Evolutionary conservation across 805 yeast species (phyloP), one percentile per base, ranked within the genome.

Genomic region (Lipomyces sp.): DNA sequence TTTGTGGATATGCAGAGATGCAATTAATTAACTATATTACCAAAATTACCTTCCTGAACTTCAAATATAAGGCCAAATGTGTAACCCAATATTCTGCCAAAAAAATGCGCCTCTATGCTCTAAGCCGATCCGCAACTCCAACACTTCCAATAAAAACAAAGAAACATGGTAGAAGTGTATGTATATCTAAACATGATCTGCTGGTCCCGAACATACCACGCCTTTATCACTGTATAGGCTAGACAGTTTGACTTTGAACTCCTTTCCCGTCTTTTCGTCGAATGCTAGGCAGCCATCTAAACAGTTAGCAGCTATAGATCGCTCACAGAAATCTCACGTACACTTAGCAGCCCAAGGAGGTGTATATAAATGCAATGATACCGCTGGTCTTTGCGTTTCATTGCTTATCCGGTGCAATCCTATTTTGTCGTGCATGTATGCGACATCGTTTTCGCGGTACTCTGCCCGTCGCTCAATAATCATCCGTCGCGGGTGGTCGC

Each of bases 301-400:
- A 10, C 13, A 33, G n/a, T 57, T 55, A 56, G 59, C 6, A 18
- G 15, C 18, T 30, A 71, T 32, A 11, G 34, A 10, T 6, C 39
- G 15, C 1, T 81, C 84, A 78, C 24, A 78, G 79, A 59, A 80
- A 76, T 13, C 6, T 32, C 29, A 33, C 29, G 87, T 87, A 73
- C 83, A 84, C 74, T 84, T 80, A 61, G 87, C 79, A 3, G 92
- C 93, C 75, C 87, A 87, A 7, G 93, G 92, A 5, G 93, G 92
- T 5, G 92, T 87, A 77, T 89, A 89, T 62, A 89, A 80, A 76
- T 89, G 93, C 75, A 89, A 80, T 53, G 90, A 84, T 15, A 89
- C 85, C 11, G 90, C 86, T 30, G 79, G 76, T 50, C 80, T 80
- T 29, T 77, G 74, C 24, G 60, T 60, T 5, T 82, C 82, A 74